Evolutionary conservation across 2,329 filamentous ascomycete species (phyloP).

Genomic region (Diaporthe humulicola): DNA sequence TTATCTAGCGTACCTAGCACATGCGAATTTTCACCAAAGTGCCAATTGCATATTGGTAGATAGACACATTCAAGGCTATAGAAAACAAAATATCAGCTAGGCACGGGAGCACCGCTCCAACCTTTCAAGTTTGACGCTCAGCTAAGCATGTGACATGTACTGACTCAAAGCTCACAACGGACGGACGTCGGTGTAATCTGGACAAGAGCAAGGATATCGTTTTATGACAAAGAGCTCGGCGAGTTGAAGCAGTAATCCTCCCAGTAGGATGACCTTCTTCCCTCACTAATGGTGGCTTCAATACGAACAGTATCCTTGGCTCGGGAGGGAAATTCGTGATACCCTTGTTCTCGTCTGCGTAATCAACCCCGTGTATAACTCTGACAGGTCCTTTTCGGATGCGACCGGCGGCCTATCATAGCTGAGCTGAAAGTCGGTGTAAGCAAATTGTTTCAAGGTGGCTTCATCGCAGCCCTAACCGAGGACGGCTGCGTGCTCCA

Average conservation of each 20-base stretch:
- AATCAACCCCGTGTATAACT: neutral
- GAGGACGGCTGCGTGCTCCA: neutral
- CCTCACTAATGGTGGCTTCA: neutral
- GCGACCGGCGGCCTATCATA: neutral
- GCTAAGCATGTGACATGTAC: neutral
- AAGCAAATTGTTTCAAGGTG: neutral
- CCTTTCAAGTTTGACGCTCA: neutral
- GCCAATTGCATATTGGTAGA: neutral
- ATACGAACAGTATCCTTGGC: slow-evolving; percentile 18
- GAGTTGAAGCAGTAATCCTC: neutral
- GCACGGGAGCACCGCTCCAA: neutral
- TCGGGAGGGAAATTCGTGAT: neutral
- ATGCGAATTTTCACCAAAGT: neutral
- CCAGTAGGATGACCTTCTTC: neutral
- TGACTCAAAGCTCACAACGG: neutral
- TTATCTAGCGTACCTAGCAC: neutral
- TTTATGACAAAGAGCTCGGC: neutral
- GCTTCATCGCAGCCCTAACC: neutral
- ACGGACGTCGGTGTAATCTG: neutral
- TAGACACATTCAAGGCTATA: neutral
- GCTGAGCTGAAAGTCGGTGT: slow-evolving; percentile 14
- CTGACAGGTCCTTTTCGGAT: neutral
- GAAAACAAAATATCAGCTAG: neutral
- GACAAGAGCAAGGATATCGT: neutral
- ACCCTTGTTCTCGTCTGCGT: slow-evolving; percentile 6